Evolutionary conservation across 805 yeast species (phyloP), one percentile per base, ranked within the genome.

Genomic region (Yarrowia sp.): DNA sequence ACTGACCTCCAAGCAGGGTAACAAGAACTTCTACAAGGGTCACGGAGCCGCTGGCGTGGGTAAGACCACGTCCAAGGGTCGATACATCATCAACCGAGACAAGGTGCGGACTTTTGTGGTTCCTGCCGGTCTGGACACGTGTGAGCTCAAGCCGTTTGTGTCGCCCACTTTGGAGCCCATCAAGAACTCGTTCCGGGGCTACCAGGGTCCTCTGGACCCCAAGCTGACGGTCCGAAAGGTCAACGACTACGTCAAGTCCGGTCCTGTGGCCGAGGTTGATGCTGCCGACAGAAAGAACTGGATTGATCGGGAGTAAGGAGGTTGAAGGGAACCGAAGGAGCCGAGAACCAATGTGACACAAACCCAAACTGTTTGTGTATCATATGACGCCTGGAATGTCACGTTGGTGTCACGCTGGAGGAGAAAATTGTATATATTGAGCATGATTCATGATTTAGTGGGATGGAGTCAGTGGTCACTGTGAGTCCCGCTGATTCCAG

Each of bases 41-140:
- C 95, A 98, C 22, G 84, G 98, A 66, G 90, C 99, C 5, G 83
- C 96, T 3, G 98, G 98, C 75, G 85, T 91, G 67, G 99, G 99
- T 74, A 81, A 80, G 62, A 85, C 87, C 73, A 88, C 95, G 63
- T 79, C 81, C 36, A 82, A 80, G 67, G 98, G 96, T 63, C 82
- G 83, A 22, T 95, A 91, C 76, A 79, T 83, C 7, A 83, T 95
- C 67, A 83, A 90, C 77, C 93, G 96, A 90, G 76, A 77, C 49
- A 91, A 87, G 73, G 98, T 93, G 32, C 83, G 97, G 71, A 91
- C 98, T 0, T 95, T 87, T 76, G 96, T 90, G 2, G 91, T 86
- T 10, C 99, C 99, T 5, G 75, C 78, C 1, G 79, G 74, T 17
- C 71, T 77, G 12, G 69, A 70, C 14, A 33, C 46, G 66, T 41